Base-by-base conservation (phyloP, 2,329 filamentous ascomycete species). In the Pseudogymnoascus sp. region DNA sequence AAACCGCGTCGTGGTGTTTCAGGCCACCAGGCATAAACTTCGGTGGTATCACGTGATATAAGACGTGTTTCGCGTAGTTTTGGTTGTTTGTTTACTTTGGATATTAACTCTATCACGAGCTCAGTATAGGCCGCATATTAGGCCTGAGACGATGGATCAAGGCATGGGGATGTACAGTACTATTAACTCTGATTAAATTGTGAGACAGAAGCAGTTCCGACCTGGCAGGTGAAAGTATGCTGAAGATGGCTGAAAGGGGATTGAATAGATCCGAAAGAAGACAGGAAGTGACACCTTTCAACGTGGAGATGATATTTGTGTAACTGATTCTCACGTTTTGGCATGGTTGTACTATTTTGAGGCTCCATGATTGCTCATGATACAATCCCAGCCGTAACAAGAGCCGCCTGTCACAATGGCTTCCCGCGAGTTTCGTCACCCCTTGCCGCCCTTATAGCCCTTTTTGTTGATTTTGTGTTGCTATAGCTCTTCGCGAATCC, bases 291-390 rank as follows among this genome's bases (percentile, higher is more conserved):
- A 55, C 27, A 55, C 6, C 45, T 25, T 55, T 55, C n/a, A 18
- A 10, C 27, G n/a, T 31, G 45, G 45, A 31, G n/a, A 31, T 55
- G 48, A 55, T 18, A 55, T 18, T 5, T 55, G 45, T 55, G 48
- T 55, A 13, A 33, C 48, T 33, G 8, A 33, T 6, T 6, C 15
- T 7, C n/a, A 21, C 48, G 29, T 33, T 33, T 55, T 21, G 29
- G 29, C 48, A 55, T 35, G 48, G 48, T 55, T 33, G 29, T 55
- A 55, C 48, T 55, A 55, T 55, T 55, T 33, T 55, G 48, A 55
- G 29, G 48, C 29, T 55, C 48, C 48, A n/a, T 55, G 48, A 55
- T 55, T 55, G 48, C 48, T 55, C 48, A 33, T 35, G 29, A 35
- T 15, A 33, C 29, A 55, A 55, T 55, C 29, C 29, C n/a, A 55